phyloP scores from a whole-genome alignment of 1,284 basidiomycete species.

The Athelia sp. region DNA sequence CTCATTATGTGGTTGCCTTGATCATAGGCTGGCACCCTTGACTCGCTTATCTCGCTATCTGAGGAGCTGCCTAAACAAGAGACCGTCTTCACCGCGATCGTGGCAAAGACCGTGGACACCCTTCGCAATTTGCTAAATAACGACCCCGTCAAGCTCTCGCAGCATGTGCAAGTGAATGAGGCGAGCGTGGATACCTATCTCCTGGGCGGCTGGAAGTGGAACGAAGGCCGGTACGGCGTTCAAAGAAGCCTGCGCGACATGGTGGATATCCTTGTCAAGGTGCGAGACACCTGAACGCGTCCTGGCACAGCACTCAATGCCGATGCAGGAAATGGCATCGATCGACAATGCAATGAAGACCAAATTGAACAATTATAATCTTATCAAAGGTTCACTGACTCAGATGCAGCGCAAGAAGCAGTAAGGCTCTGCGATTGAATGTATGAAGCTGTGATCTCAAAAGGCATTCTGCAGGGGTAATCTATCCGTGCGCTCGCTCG shows the following conservation, averaged over 20 bases:
- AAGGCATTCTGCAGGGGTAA: conserved; percentile 66
- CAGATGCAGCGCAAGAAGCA: conserved; percentile 93
- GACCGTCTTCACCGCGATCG: conserved; percentile 78
- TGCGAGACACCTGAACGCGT: conserved; percentile 26
- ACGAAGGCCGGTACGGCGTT: conserved; percentile 80
- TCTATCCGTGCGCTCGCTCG: conserved; percentile 83
- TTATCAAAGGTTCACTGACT: conserved; percentile 91
- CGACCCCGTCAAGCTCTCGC: conserved; percentile 76
- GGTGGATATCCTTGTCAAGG: conserved; percentile 79
- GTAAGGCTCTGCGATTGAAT: conserved; percentile 40
- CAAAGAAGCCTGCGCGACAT: conserved; percentile 79
- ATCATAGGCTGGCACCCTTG: conserved; percentile 88
- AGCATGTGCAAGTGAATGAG: conserved; percentile 86
- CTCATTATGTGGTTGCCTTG: conserved; percentile 10
- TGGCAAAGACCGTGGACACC: conserved; percentile 94
- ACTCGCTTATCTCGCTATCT: conserved; percentile 83
- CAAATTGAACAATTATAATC: conserved; percentile 89
- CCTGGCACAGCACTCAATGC: not conserved
- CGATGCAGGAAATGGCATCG: conserved; percentile 76
- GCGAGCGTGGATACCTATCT: conserved; percentile 79
- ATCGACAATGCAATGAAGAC: conserved; percentile 88
- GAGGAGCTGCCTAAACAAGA: conserved; percentile 94
- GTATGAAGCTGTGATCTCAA: conserved; percentile 7
- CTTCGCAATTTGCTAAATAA: conserved; percentile 90
- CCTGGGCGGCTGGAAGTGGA: conserved; percentile 80